These are phyloP conservation scores for Hyphopichia pseudoburtonii DNA, from an alignment of 1,139 yeast genomes.

Conservation along the genomic window DNA sequence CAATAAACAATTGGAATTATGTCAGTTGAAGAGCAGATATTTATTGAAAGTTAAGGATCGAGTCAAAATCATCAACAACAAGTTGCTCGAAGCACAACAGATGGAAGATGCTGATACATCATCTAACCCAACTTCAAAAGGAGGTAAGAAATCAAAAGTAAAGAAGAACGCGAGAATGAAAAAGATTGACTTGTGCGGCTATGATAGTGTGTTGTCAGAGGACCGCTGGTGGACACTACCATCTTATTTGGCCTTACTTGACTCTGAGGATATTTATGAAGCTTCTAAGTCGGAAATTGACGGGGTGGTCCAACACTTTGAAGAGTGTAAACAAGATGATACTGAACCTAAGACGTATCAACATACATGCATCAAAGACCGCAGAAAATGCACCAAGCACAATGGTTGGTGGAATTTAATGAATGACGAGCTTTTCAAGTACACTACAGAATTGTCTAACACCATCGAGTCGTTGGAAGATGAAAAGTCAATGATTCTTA, in stretches of 20 bases:
- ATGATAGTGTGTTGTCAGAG: conserved; percentile 18
- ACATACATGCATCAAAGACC: conserved; percentile 57
- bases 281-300: conserved; percentile 19
- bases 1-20: conserved; percentile 16
- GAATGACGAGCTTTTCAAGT: conserved; percentile 42
- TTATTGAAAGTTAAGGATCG: conserved; percentile 35
- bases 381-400: conserved; percentile 65
- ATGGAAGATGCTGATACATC: conserved; percentile 9
- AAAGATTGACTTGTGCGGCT: conserved; percentile 34
- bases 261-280: conserved; percentile 9
- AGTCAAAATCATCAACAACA: conserved; percentile 39
- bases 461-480: conserved; percentile 22
- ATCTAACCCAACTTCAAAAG: not conserved
- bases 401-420: conserved; percentile 63
- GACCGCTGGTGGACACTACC: too few species aligned
- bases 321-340: conserved; percentile 9
- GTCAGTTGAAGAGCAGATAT: conserved; percentile 18
- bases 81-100: conserved; percentile 13
- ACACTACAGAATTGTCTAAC: conserved; percentile 25
- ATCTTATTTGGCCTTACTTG: not conserved
- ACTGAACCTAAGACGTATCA: conserved; percentile 18
- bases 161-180: conserved; percentile 25
- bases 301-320: conserved; percentile 12
- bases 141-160: conserved; percentile 12
- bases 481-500: conserved; percentile 23